These are phyloP conservation scores for Cladosporium sp. DNA, from an alignment of 2,329 filamentous ascomycete species.

Conservation along the genomic window DNA sequence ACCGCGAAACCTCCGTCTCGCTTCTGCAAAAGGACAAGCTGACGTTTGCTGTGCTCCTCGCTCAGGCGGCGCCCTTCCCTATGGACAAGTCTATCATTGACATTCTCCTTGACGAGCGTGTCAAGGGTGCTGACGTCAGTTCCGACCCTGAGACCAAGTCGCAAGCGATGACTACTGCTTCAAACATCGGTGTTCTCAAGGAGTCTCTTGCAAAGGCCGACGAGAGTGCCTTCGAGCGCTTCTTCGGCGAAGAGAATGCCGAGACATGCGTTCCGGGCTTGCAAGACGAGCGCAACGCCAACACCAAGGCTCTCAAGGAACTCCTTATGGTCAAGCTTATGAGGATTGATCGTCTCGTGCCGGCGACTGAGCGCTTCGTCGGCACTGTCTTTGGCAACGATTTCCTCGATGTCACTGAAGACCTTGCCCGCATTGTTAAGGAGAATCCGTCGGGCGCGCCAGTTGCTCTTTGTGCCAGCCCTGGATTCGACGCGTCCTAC, in stretches of 20 bases:
- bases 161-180: conserved; percentile 68
- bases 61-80: conserved; percentile 91
- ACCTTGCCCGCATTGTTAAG: conserved; percentile 80
- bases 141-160: conserved; percentile 65
- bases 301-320: conserved; percentile 78
- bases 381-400: conserved; percentile 79
- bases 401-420: conserved; percentile 80
- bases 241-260: conserved; percentile 81
- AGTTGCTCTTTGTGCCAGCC: conserved; percentile 88
- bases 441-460: conserved; percentile 83
- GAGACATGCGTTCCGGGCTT: conserved; percentile 79
- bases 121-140: conserved; percentile 78
- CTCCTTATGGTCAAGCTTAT: conserved; percentile 91
- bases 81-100: conserved; percentile 94
- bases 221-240: conserved; percentile 71
- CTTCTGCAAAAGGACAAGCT: conserved; percentile 92
- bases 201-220: conserved; percentile 66
- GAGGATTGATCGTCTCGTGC: conserved; percentile 92
- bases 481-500: conserved; percentile 97
- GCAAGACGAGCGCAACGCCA: conserved; percentile 57
- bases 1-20: conserved; percentile 89
- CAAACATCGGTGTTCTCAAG: conserved; percentile 72
- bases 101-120: conserved; percentile 74
- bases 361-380: conserved; percentile 88
- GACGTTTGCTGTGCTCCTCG: conserved; percentile 90